Evolutionary conservation across 176 grass and related monocot species (phyloP).

Genomic region (Poa pratensis): DNA sequence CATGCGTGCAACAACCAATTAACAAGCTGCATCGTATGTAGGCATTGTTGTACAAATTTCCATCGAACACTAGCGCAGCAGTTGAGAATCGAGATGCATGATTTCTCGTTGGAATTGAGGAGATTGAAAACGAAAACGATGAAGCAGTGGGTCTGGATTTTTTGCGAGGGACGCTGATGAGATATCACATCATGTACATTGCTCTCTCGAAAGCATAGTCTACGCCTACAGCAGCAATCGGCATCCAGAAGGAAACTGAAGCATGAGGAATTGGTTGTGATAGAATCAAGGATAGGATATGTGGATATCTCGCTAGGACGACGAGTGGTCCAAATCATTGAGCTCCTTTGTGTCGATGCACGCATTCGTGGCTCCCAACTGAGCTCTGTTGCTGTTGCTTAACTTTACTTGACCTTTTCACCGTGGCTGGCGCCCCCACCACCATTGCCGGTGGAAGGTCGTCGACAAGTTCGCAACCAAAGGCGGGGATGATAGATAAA

Average conservation of each 20-base stretch:
- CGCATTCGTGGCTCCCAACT: conserved; percentile 29
- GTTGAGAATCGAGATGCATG: background rate
- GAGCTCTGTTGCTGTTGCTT: conserved; percentile 9
- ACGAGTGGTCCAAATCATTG: conserved; percentile 36
- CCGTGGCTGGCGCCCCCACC: conserved; percentile 34
- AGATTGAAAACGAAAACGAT: background rate
- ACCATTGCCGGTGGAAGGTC: conserved; percentile 45
- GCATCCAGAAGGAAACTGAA: background rate
- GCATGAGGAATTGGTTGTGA: background rate
- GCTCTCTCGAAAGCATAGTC: background rate
- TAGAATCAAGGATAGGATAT: conserved; percentile 38
- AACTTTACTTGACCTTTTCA: background rate
- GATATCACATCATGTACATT: conserved; percentile 31
- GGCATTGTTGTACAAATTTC: too few relatives aligned
- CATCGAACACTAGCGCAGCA: too few relatives aligned
- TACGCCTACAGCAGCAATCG: background rate
- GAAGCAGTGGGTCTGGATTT: background rate
- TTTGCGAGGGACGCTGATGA: background rate
- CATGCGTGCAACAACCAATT: too few relatives aligned
- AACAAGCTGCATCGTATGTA: too few relatives aligned
- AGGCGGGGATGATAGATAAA: background rate
- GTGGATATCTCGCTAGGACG: conserved; percentile 35
- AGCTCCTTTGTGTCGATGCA: background rate
- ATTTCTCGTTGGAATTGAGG: background rate
- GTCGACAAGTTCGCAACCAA: conserved; percentile 26